Conservation (phyloP, 2,329 filamentous ascomycete species). For the Alternaria sp. region DNA sequence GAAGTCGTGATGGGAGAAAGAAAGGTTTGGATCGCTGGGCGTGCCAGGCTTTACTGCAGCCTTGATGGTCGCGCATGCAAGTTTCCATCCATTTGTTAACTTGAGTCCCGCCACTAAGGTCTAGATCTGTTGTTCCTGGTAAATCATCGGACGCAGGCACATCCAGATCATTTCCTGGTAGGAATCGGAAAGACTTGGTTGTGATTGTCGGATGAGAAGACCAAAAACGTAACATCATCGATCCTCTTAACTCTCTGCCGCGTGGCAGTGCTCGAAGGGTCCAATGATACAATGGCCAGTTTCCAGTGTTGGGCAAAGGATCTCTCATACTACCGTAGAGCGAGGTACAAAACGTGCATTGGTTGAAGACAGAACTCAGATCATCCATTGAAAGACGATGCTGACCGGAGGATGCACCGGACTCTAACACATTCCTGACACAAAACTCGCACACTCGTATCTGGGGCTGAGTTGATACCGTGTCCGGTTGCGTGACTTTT, state of each 20-base stretch:
- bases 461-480: neutral
- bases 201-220: neutral
- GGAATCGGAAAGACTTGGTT: neutral
- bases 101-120: neutral
- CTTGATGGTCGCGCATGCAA: conserved; percentile 3
- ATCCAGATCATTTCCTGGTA: neutral
- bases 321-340: neutral
- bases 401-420: neutral
- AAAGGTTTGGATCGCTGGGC: neutral
- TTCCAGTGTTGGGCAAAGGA: neutral
- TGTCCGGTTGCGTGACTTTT: neutral
- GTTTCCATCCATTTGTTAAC: neutral
- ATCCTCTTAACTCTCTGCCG: conserved; percentile 2
- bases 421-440: neutral
- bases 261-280: neutral
- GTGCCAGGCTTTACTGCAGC: neutral
- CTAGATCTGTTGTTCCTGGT: neutral
- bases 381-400: neutral
- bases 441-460: neutral
- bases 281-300: conserved; percentile 4
- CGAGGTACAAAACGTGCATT: neutral
- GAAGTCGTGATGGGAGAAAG: conserved; percentile 4
- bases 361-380: neutral
- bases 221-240: conserved; percentile 1
- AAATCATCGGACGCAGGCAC: neutral